A percentile compares a stretch with the other conserved stretches of the same genome.
phyloP scores from a whole-genome alignment of 2,329 filamentous ascomycete species.

The Neonectria hederae region DNA sequence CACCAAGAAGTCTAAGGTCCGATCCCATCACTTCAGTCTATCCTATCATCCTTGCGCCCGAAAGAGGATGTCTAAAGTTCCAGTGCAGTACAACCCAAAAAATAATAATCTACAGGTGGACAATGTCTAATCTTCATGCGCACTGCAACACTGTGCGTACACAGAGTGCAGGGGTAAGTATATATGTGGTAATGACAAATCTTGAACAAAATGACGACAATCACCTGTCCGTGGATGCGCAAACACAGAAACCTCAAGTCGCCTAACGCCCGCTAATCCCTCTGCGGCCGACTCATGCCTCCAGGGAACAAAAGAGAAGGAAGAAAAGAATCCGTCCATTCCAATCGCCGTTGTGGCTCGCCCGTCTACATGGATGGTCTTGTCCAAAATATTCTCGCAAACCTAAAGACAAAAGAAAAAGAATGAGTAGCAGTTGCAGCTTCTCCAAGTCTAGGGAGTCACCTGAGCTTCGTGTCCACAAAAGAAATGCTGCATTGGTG shows the following conservation, averaged over 20 bases:
- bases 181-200: conserved; percentile 10
- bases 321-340: conserved; percentile 19
- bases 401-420: conserved; percentile 23
- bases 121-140: conserved; percentile 5
- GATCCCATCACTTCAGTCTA: not conserved
- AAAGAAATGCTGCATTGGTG: conserved; percentile 7
- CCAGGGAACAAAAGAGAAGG: not conserved
- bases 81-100: conserved; percentile 5
- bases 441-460: not conserved
- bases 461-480: not conserved
- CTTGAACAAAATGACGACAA: conserved; percentile 4
- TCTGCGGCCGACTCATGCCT: conserved; percentile 20
- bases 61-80: conserved; percentile 6
- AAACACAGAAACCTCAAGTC: not conserved
- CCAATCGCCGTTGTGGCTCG: conserved; percentile 28
- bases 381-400: conserved; percentile 6
- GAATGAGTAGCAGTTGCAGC: conserved; percentile 7
- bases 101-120: not conserved
- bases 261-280: conserved; percentile 39
- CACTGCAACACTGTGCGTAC: not conserved
- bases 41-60: not conserved
- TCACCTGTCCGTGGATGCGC: not conserved
- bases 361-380: conserved; percentile 27
- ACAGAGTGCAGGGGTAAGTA: conserved; percentile 6
- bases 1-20: not conserved